Conservation (phyloP, 176 grass and related monocot genomes). For the Bothriochloa decipiens region DNA sequence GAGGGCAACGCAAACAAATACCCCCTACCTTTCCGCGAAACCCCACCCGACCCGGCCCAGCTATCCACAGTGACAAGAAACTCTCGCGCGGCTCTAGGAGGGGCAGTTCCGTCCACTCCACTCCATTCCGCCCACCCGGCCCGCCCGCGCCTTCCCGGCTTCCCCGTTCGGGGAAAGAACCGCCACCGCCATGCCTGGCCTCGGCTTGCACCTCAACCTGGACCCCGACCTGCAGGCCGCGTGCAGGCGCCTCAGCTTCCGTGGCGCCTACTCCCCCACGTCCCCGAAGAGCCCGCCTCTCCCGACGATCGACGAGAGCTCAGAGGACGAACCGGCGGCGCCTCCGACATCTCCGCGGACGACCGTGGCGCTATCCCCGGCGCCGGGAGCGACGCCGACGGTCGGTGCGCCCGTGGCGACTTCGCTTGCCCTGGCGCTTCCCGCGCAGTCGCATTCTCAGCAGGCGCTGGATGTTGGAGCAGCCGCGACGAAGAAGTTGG, state of each 20-base stretch:
- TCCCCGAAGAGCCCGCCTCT: neutral
- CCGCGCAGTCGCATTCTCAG: conserved; percentile 5
- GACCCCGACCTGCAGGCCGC: conserved; percentile 15
- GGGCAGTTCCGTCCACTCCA: conserved; percentile 3
- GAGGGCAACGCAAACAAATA: neutral
- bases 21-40: neutral
- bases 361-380: neutral
- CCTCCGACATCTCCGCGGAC: neutral
- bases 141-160: too few species aligned
- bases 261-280: neutral
- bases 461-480: conserved; percentile 29
- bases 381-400: neutral
- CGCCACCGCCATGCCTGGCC: conserved; percentile 4
- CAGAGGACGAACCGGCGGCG: neutral
- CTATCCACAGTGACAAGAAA: neutral
- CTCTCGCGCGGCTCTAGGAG: neutral
- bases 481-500: conserved; percentile 8
- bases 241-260: conserved; percentile 46
- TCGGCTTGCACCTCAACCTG: neutral
- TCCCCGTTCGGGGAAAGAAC: too few species aligned
- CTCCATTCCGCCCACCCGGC: neutral
- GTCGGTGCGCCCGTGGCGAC: neutral
- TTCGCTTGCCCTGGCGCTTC: neutral
- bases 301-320: conserved; percentile 7
- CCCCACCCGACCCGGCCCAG: neutral